Evolutionary conservation across 495 filamentous ascomycete genomes (phyloP).

Genomic region (Hyaloscypha bicolor): DNA sequence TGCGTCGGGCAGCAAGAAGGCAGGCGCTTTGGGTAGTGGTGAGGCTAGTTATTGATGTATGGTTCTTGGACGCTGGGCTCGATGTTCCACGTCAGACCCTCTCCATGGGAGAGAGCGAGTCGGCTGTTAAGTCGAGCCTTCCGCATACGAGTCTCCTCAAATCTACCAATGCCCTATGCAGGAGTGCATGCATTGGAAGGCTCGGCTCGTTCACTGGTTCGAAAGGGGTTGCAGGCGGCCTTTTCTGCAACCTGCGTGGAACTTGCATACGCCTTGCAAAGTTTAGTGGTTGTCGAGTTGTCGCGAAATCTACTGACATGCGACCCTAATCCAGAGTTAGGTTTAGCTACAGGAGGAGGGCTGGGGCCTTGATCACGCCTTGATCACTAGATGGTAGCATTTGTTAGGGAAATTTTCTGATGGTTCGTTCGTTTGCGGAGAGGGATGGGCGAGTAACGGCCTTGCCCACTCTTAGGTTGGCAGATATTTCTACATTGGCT

Average conservation of each 20-base stretch:
- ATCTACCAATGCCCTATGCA: not conserved
- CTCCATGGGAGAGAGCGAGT: not conserved
- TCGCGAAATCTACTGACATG: not conserved
- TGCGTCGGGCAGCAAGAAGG: not conserved
- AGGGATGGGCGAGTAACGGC: not conserved
- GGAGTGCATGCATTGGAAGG: not conserved
- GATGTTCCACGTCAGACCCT: not conserved
- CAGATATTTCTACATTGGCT: slow-evolving; percentile 14
- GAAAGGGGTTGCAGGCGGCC: not conserved
- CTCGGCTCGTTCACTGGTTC: slow-evolving; percentile 3
- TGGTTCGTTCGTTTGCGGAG: not conserved
- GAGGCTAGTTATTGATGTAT: not conserved
- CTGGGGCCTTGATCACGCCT: not conserved
- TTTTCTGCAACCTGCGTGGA: not conserved
- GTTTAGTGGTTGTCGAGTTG: not conserved
- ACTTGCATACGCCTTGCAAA: slow-evolving; percentile 15
- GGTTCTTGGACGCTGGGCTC: not conserved
- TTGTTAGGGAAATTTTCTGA: not conserved
- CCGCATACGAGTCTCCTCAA: not conserved
- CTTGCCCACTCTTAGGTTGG: slow-evolving; percentile 3
- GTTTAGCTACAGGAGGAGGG: not conserved
- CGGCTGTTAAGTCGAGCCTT: not conserved
- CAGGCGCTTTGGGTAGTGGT: not conserved
- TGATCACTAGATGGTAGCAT: not conserved
- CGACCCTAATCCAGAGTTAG: not conserved